These are phyloP conservation scores for Amaranthus cruentus DNA, from an alignment of 148 eudicot genomes.

Conservation along the genomic window DNA sequence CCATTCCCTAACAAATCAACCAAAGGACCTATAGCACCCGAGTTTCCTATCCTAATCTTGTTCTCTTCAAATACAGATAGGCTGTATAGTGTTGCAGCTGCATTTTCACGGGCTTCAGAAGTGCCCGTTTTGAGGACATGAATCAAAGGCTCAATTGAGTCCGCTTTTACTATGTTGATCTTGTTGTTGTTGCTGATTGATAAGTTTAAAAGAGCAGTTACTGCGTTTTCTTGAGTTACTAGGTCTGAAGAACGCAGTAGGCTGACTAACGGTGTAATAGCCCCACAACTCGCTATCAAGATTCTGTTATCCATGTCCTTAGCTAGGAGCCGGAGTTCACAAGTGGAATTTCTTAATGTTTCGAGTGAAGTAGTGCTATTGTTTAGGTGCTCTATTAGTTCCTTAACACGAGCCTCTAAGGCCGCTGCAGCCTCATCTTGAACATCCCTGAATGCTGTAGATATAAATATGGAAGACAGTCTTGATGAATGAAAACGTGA, in stretches of 20 bases:
- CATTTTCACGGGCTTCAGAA: slow-evolving; percentile 75
- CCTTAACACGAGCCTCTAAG: slow-evolving; percentile 46
- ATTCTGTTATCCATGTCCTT: slow-evolving; percentile 72
- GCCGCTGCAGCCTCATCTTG: slow-evolving; percentile 39
- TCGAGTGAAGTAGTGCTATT: slow-evolving; percentile 36
- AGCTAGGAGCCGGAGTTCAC: slow-evolving; percentile 61
- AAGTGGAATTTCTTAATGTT: slow-evolving; percentile 52
- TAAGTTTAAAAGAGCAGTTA: slow-evolving; percentile 76
- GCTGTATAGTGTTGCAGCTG: slow-evolving; percentile 80
- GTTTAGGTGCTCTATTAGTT: slow-evolving; percentile 54
- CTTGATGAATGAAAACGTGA: slow-evolving; percentile 46
- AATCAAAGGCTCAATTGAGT: slow-evolving; percentile 67
- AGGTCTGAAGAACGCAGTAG: slow-evolving; percentile 57
- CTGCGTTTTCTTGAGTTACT: slow-evolving; percentile 64
- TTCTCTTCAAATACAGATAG: slow-evolving; percentile 62
- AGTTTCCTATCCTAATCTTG: slow-evolving; percentile 51
- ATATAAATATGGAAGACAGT: slow-evolving; percentile 43
- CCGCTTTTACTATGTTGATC: slow-evolving; percentile 54
- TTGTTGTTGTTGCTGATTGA: slow-evolving; percentile 79
- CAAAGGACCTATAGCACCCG: slow-evolving; percentile 71
- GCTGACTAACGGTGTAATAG: slow-evolving; percentile 48
- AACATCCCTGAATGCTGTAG: slow-evolving; percentile 38
- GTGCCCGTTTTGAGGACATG: slow-evolving; percentile 74
- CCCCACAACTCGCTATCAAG: slow-evolving; percentile 62
- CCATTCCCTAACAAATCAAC: slow-evolving; percentile 69